A percentile compares a stretch with the other conserved stretches of the same genome.
Evolutionary conservation across 257 asterid species (phyloP).

Genomic region (Henckelia pumila): DNA sequence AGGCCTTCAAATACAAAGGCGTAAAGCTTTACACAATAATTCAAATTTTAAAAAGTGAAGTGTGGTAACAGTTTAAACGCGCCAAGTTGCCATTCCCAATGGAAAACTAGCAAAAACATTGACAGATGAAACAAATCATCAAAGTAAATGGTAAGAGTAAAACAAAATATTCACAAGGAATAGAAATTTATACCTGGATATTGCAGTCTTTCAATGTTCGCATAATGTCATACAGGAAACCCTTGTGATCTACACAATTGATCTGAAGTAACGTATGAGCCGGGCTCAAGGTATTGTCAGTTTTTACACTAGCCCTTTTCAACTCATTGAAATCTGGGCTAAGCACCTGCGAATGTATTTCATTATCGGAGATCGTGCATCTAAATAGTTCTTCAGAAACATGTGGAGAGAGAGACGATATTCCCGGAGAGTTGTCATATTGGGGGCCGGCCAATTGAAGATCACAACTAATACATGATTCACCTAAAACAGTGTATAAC

Average conservation of each 20-base stretch:
- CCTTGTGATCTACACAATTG: slow-evolving; percentile 72
- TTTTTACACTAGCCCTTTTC: slow-evolving; percentile 51
- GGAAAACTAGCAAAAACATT: slow-evolving; percentile 6
- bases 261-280: slow-evolving; percentile 88
- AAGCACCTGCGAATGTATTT: slow-evolving; percentile 57
- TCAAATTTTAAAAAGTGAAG: background rate
- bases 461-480: slow-evolving; percentile 70
- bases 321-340: slow-evolving; percentile 58
- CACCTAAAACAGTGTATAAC: slow-evolving; percentile 61
- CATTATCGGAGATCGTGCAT: slow-evolving; percentile 52
- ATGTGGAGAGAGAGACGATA: slow-evolving; percentile 51
- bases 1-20: background rate
- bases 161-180: slow-evolving; percentile 1
- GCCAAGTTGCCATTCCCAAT: background rate
- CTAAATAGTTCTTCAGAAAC: slow-evolving; percentile 67
- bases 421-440: slow-evolving; percentile 39
- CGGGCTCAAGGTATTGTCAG: slow-evolving; percentile 80
- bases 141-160: slow-evolving; percentile 1
- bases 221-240: slow-evolving; percentile 76
- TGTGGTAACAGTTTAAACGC: slow-evolving; percentile 15
- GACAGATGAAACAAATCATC: slow-evolving; percentile 4
- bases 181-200: slow-evolving; percentile 48
- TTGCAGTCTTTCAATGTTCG: slow-evolving; percentile 70
- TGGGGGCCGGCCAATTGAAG: slow-evolving; percentile 61
- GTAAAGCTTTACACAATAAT: slow-evolving; percentile 5